Percentiles rank a stretch among this genome's conserved stretches.
Conservation (phyloP, 2,329 filamentous ascomycete species). For the Verticillium tricorpus region DNA sequence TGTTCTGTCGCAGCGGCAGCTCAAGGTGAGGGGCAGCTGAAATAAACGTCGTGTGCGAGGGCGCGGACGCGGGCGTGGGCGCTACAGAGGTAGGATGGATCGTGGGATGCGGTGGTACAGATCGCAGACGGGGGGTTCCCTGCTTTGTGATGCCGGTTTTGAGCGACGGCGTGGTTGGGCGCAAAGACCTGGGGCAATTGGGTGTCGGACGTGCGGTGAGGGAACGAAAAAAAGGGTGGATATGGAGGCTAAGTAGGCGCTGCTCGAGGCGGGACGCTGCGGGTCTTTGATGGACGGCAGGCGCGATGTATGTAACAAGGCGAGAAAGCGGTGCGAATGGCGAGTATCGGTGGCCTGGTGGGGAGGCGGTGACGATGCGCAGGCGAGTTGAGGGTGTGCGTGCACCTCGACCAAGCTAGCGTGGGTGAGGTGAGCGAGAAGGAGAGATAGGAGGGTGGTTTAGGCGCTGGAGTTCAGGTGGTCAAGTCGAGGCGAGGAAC, state of each 20-base stretch:
- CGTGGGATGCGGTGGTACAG: background rate
- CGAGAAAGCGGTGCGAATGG: background rate
- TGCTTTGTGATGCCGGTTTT: slow-evolving; percentile 8
- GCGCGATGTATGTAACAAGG: background rate
- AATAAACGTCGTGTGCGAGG: background rate
- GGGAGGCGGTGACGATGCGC: background rate
- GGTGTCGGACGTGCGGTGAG: slow-evolving; percentile 5
- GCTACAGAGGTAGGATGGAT: background rate
- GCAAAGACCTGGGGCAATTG: slow-evolving; percentile 13
- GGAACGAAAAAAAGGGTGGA: slow-evolving; percentile 7
- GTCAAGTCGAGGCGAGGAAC: background rate
- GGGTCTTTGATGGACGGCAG: background rate
- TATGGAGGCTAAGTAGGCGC: background rate
- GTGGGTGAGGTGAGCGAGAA: background rate
- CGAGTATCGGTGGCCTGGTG: background rate
- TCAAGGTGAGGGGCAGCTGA: background rate
- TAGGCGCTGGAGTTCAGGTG: background rate
- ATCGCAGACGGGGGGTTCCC: slow-evolving; percentile 10
- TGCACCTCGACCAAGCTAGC: background rate
- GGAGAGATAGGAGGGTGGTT: background rate
- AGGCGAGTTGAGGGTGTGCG: background rate
- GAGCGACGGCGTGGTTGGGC: slow-evolving; percentile 13
- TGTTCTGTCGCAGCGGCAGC: background rate
- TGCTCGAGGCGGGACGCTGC: background rate
- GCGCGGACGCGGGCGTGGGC: background rate